phyloP scores from a whole-genome alignment of 164 flowering plant species.

The Liriodendron chinense region DNA sequence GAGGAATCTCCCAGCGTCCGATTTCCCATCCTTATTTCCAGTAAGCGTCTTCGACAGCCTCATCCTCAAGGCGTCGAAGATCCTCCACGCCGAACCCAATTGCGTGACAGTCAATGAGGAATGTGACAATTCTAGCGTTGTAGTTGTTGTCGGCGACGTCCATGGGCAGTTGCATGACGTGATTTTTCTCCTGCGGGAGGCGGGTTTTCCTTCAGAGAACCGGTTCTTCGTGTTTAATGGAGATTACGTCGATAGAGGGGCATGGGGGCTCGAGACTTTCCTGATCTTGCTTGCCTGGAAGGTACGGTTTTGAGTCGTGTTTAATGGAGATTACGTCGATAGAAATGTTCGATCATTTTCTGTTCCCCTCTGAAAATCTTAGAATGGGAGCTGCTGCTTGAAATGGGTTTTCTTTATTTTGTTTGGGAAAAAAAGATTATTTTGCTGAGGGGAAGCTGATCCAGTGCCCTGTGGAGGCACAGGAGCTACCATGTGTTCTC shows the following conservation, averaged over 20 bases:
- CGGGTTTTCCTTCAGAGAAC: conserved; percentile 67
- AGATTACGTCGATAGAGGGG: conserved; percentile 95
- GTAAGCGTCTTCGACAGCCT: conserved; percentile 62
- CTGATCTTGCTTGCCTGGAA: conserved; percentile 84
- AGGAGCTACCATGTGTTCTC: no score
- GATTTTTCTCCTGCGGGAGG: conserved; percentile 50
- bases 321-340: no score
- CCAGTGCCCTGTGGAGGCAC: no score
- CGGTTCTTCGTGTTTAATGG: conserved; percentile 87
- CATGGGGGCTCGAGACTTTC: conserved; percentile 96
- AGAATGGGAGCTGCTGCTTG: neutral
- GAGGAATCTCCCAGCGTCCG: conserved; percentile 47
- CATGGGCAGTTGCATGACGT: conserved; percentile 94
- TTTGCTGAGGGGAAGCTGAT: no score
- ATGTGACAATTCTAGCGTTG: conserved; percentile 30
- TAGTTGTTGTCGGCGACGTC: conserved; percentile 88
- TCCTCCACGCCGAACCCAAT: conserved; percentile 87
- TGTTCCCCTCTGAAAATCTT: neutral
- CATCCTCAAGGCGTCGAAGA: conserved; percentile 69
- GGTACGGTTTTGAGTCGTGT: conserved; percentile 30
- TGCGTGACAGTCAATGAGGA: conserved; percentile 52
- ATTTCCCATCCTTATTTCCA: conserved; percentile 66
- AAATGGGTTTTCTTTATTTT: neutral
- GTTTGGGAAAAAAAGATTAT: neutral
- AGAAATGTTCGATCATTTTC: neutral